Conservation (phyloP, 2,329 filamentous ascomycete species). For the Colletotrichum camelliae region DNA sequence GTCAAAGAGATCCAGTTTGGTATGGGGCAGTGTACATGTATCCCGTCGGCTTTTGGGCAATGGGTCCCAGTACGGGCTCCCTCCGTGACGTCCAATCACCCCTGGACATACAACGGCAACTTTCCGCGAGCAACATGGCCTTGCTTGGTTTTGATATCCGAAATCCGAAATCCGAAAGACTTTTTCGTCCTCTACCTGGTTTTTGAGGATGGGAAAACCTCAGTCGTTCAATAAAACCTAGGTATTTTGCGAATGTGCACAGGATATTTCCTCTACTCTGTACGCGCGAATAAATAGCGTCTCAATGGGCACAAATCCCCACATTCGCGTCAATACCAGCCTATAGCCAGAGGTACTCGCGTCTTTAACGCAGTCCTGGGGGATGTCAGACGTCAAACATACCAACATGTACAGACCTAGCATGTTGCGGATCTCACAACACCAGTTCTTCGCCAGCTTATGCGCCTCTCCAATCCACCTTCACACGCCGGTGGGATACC, state of each 20-base stretch:
- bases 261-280: neutral
- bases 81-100: neutral
- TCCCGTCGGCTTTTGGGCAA: neutral
- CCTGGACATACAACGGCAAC: neutral
- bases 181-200: neutral
- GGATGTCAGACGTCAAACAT: neutral
- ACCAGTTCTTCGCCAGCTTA: neutral
- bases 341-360: rapidly evolving
- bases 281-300: rapidly evolving
- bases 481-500: neutral
- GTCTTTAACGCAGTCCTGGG: neutral
- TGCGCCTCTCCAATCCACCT: neutral
- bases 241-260: neutral
- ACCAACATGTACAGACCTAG: neutral
- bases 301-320: neutral
- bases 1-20: neutral
- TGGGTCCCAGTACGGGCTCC: neutral
- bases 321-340: rapidly evolving
- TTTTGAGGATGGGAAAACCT: neutral
- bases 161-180: neutral
- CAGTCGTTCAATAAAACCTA: too few species aligned
- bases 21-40: neutral
- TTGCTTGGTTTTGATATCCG: neutral
- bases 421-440: neutral
- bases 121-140: neutral